These are phyloP conservation scores for Chenopodium quinoa DNA, from an alignment of 148 eudicot genomes.

Conservation along the genomic window DNA sequence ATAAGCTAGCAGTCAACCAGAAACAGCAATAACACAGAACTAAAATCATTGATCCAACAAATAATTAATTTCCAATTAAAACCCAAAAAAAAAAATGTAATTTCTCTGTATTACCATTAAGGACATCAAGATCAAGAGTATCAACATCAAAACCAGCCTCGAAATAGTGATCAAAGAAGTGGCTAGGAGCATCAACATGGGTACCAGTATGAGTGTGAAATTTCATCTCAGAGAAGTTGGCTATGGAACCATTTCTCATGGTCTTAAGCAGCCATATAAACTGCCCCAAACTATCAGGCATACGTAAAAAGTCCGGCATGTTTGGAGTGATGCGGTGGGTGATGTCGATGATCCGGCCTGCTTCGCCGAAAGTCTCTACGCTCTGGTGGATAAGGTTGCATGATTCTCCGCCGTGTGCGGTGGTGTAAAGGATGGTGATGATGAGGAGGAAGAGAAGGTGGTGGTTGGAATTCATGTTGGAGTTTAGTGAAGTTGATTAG, in stretches of 20 bases:
- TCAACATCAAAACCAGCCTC: slow-evolving; percentile 76
- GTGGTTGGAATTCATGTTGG: not conserved
- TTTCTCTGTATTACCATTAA: slow-evolving; percentile 45
- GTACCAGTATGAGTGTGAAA: slow-evolving; percentile 73
- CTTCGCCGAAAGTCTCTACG: slow-evolving; percentile 57
- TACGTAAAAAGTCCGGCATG: slow-evolving; percentile 53
- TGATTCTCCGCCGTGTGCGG: slow-evolving; percentile 33
- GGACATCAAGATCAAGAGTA: slow-evolving; percentile 68
- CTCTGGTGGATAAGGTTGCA: slow-evolving; percentile 30
- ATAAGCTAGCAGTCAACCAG: too few species aligned
- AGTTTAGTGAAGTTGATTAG: not conserved
- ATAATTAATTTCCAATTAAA: not conserved
- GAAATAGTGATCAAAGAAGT: slow-evolving; percentile 64
- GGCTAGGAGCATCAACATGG: slow-evolving; percentile 83
- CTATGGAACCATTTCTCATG: slow-evolving; percentile 78
- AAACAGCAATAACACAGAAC: too few species aligned
- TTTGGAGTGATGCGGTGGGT: slow-evolving; percentile 52
- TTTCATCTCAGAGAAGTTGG: slow-evolving; percentile 85
- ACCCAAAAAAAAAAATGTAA: not conserved
- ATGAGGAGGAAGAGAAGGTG: not conserved
- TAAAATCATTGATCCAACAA: not conserved
- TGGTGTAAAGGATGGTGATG: slow-evolving; percentile 8
- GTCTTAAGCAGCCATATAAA: slow-evolving; percentile 56
- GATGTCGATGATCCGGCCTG: slow-evolving; percentile 67
- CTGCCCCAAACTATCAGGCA: slow-evolving; percentile 53